Conservation (phyloP, 495 filamentous ascomycete species). For the Mycothermus thermophilus region DNA sequence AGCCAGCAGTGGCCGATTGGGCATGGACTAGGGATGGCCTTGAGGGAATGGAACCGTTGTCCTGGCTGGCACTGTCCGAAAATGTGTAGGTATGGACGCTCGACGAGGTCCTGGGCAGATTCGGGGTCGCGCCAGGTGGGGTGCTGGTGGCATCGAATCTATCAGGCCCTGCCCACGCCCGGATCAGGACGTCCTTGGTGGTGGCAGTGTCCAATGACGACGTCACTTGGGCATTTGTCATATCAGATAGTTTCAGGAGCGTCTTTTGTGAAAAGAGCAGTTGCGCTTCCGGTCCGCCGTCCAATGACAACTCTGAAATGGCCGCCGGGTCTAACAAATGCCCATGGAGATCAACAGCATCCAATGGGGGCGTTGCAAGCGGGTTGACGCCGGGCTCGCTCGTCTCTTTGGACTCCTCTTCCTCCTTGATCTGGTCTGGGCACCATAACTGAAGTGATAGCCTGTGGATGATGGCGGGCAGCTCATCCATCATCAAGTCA, state of each 20-base stretch:
- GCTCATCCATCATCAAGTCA: slow-evolving; percentile 89
- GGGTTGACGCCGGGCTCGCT: slow-evolving; percentile 54
- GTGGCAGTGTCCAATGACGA: slow-evolving; percentile 75
- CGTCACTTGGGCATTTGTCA: slow-evolving; percentile 73
- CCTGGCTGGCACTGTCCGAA: slow-evolving; percentile 38
- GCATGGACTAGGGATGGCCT: slow-evolving; percentile 34
- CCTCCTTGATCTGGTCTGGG: slow-evolving; percentile 61
- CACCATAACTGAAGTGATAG: slow-evolving; percentile 83
- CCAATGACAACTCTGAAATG: slow-evolving; percentile 59
- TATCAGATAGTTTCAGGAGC: slow-evolving; percentile 56
- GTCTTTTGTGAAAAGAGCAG: slow-evolving; percentile 87
- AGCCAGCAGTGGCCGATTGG: slow-evolving; percentile 41
- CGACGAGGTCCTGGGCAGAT: slow-evolving; percentile 46
- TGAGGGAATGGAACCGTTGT: slow-evolving; percentile 32
- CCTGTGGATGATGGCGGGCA: slow-evolving; percentile 90
- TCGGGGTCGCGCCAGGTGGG: slow-evolving; percentile 39
- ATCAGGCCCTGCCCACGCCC: slow-evolving; percentile 80
- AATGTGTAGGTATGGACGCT: slow-evolving; percentile 51
- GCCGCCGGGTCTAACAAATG: slow-evolving; percentile 58
- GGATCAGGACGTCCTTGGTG: slow-evolving; percentile 71
- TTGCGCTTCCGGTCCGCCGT: slow-evolving; percentile 61
- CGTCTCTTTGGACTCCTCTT: slow-evolving; percentile 33
- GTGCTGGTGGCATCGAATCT: slow-evolving; percentile 45
- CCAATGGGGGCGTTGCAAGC: slow-evolving; percentile 61
- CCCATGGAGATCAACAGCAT: slow-evolving; percentile 63